These are phyloP conservation scores for Mayamaea pseudoterrestris DNA, from an alignment of 108 stramenopile genomes.

Conservation along the genomic window DNA sequence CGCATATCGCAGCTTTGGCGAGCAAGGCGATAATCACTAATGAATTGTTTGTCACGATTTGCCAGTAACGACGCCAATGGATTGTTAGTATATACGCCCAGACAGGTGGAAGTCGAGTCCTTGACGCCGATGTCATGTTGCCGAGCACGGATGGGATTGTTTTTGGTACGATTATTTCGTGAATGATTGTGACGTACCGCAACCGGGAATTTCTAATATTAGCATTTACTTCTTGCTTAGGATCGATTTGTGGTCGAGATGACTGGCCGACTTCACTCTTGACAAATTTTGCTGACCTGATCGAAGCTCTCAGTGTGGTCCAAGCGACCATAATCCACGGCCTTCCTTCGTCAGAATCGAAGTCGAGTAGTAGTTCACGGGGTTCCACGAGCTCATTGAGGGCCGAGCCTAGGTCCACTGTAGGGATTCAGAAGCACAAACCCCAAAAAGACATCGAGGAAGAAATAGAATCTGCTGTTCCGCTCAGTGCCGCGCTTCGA, in stretches of 20 bases:
- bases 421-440: constrained; percentile 1
- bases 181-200: neutral
- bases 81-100: constrained; percentile 23
- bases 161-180: constrained; percentile 13
- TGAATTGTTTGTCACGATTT: constrained; percentile 14
- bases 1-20: neutral
- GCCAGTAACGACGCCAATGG: constrained; percentile 13
- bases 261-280: constrained; percentile 17
- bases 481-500: constrained; percentile 4
- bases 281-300: constrained; percentile 16
- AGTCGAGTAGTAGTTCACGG: neutral
- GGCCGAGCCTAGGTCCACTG: neutral
- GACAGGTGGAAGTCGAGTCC: constrained; percentile 18
- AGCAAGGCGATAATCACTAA: no score
- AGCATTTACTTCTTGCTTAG: neutral
- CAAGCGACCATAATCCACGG: neutral
- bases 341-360: neutral
- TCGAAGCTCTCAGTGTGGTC: constrained; percentile 14
- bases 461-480: constrained; percentile 19
- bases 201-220: neutral
- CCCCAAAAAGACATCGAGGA: constrained; percentile 4
- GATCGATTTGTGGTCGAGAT: constrained; percentile 29
- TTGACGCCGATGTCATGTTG: constrained; percentile 32
- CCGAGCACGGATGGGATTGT: constrained; percentile 17
- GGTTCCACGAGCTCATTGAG: neutral